Conservation (phyloP, 2,329 filamentous ascomycete genomes). For the Aspergillus ibericus region DNA sequence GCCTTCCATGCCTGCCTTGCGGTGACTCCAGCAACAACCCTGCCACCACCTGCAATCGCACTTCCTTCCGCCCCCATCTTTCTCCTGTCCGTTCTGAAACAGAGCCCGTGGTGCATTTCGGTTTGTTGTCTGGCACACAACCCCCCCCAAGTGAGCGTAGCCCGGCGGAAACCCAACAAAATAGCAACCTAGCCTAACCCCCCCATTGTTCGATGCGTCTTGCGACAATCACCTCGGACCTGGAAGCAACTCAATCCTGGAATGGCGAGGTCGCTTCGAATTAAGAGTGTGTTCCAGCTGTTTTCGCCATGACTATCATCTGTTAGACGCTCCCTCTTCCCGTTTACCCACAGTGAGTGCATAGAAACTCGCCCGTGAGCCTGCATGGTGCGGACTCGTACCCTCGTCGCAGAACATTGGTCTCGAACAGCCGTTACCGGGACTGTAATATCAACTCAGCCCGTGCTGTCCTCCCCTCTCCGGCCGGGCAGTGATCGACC, state of each 20-base stretch:
- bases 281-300: conserved; percentile 22
- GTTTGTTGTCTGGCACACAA: conserved; percentile 10
- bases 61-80: conserved; percentile 4
- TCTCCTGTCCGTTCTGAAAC: conserved; percentile 4
- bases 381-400: conserved; percentile 18
- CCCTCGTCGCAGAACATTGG: conserved; percentile 11
- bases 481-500: neutral
- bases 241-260: conserved; percentile 26
- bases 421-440: conserved; percentile 6
- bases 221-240: conserved; percentile 25
- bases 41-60: conserved; percentile 16
- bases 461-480: neutral
- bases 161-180: conserved; percentile 9
- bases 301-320: conserved; percentile 30
- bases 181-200: conserved; percentile 6
- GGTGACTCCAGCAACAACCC: conserved; percentile 11
- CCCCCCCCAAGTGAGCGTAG: neutral
- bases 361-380: conserved; percentile 20
- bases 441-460: neutral
- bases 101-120: conserved; percentile 5
- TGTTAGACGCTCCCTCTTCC: conserved; percentile 23
- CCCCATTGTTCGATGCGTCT: conserved; percentile 19
- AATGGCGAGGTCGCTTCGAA: conserved; percentile 28
- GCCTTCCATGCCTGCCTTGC: neutral
- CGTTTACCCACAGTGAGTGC: conserved; percentile 15